A percentile compares a stretch with the other conserved stretches of the same genome.
phyloP scores from a whole-genome alignment of 2,329 filamentous ascomycete genomes.

The Penicillium sp. region DNA sequence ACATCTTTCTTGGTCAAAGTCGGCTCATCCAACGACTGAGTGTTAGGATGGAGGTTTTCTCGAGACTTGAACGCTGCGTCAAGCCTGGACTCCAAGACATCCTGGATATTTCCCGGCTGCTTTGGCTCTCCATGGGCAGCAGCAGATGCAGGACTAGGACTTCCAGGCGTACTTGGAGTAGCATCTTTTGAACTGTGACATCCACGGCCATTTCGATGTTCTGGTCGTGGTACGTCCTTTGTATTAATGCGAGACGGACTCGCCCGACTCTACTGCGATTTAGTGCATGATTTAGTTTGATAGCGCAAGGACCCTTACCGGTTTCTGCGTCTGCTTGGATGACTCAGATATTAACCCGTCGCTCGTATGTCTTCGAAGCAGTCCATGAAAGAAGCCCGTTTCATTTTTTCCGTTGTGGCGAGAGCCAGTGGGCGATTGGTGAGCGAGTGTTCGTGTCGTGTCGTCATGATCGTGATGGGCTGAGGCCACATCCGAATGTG shows the following conservation, averaged over 20 bases:
- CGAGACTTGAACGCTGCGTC: constrained; percentile 4
- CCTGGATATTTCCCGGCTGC: constrained; percentile 26
- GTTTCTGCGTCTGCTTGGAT: background rate
- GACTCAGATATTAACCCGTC: constrained; percentile 2
- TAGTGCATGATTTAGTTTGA: background rate
- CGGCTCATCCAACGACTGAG: background rate
- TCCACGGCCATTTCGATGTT: constrained; percentile 1
- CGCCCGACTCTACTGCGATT: background rate
- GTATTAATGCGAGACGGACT: background rate
- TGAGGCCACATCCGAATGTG: constrained; percentile 17
- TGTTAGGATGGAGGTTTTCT: background rate
- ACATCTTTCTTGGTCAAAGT: constrained; percentile 34
- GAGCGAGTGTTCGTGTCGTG: constrained; percentile 8
- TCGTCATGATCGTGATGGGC: constrained; percentile 7
- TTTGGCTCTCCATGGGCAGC: constrained; percentile 19
- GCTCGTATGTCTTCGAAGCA: constrained; percentile 23
- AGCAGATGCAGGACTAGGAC: constrained; percentile 7
- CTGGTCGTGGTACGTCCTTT: background rate
- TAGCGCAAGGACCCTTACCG: constrained; percentile 4
- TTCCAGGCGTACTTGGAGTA: constrained; percentile 3
- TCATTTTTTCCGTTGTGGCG: constrained; percentile 2
- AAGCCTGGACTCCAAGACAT: constrained; percentile 23
- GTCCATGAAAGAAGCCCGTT: constrained; percentile 16
- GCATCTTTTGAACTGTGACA: constrained; percentile 2
- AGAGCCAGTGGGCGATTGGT: constrained; percentile 6